Evolutionary conservation across 2,329 filamentous ascomycete genomes (phyloP).

Genomic region (Exophiala phaeomuriformis): DNA sequence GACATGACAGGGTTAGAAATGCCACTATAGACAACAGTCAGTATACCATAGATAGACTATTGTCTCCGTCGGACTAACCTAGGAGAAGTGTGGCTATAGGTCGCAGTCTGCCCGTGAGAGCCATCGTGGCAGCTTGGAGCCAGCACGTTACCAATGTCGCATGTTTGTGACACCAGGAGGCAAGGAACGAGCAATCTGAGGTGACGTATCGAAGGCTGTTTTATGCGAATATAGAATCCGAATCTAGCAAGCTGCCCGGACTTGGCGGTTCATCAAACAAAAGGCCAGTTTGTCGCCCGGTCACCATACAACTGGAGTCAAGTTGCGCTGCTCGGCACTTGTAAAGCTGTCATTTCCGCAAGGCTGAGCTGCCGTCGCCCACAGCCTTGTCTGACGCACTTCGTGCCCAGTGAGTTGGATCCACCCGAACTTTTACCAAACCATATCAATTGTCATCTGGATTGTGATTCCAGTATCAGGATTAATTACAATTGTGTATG

Average conservation of each 20-base stretch:
- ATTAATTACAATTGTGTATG: too few species aligned
- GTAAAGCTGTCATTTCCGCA: slow-evolving; percentile 1
- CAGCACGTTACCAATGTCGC: slow-evolving; percentile 5
- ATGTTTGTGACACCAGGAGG: slow-evolving; percentile 2
- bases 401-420: background rate
- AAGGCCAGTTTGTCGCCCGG: slow-evolving; percentile 18
- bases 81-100: slow-evolving; percentile 5
- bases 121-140: slow-evolving; percentile 8
- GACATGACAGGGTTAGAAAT: background rate
- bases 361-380: background rate
- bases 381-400: too few species aligned
- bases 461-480: too few species aligned
- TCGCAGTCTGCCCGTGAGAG: background rate
- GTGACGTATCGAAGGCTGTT: background rate
- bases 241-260: background rate
- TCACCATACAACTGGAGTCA: background rate
- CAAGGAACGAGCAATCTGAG: background rate
- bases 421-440: too few species aligned
- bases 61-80: slow-evolving; percentile 4
- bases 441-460: too few species aligned
- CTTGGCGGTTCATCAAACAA: background rate
- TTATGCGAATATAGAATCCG: background rate
- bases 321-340: slow-evolving; percentile 3
- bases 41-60: background rate
- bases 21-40: slow-evolving; percentile 1